A percentile compares a stretch with the other conserved stretches of the same genome.
phyloP scores from a whole-genome alignment of 257 asterid genomes.

The Galeopsis tetrahit region DNA sequence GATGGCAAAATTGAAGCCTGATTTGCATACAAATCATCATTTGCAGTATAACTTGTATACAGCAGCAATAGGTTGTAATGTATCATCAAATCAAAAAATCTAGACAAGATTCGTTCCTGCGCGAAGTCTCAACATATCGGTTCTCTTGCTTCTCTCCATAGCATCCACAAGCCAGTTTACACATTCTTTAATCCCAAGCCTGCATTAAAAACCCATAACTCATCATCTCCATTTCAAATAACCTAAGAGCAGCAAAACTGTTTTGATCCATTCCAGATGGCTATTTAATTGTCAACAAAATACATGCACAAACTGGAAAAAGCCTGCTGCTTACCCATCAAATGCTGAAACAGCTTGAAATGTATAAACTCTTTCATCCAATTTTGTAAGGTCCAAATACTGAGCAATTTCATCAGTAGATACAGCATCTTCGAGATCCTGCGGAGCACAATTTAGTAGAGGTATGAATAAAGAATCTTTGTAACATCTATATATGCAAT shows the following conservation, averaged over 20 bases:
- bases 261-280: background rate
- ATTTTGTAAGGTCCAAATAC: conserved; percentile 78
- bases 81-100: conserved; percentile 5
- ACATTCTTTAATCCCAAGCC: conserved; percentile 85
- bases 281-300: background rate
- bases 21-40: conserved; percentile 25
- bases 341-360: conserved; percentile 75
- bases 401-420: conserved; percentile 76
- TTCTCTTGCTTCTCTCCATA: conserved; percentile 90
- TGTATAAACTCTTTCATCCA: conserved; percentile 77
- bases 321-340: conserved; percentile 59
- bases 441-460: conserved; percentile 28
- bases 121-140: conserved; percentile 70
- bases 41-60: conserved; percentile 34
- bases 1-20: conserved; percentile 31
- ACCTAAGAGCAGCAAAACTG: background rate
- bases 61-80: conserved; percentile 29
- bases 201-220: conserved; percentile 39
- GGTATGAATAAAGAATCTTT: background rate
- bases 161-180: conserved; percentile 88
- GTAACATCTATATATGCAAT: background rate
- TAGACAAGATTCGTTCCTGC: conserved; percentile 56
- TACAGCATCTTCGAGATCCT: conserved; percentile 87
- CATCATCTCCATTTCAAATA: conserved; percentile 12
- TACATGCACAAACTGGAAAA: background rate